Evolutionary conservation across 1,284 basidiomycete genomes (phyloP).

Genomic region (Melanopsichium pennsylvanicum): DNA sequence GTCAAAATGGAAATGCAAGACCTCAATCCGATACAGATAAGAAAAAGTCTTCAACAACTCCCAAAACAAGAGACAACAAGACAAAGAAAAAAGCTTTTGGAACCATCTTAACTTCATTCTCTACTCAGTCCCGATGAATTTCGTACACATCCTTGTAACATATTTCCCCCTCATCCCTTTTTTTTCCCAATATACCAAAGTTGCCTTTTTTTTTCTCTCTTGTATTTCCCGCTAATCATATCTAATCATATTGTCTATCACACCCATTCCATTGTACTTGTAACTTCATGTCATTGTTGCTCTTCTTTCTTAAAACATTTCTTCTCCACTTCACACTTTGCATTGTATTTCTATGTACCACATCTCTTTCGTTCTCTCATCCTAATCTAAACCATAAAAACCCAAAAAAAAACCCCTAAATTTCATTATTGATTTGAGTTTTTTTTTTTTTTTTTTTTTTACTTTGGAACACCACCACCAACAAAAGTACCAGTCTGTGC

Average conservation of each 20-base stretch:
- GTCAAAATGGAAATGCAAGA: conserved; percentile 36
- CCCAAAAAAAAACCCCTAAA: background rate
- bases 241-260: too few relatives aligned
- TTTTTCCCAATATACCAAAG: too few relatives aligned
- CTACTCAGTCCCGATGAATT: too few relatives aligned
- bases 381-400: background rate
- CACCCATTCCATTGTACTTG: background rate
- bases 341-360: conserved; percentile 39
- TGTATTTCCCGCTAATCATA: too few relatives aligned
- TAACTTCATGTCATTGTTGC: background rate
- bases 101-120: background rate
- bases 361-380: background rate
- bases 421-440: background rate
- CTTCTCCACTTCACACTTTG: conserved; percentile 2
- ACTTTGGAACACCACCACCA: too few relatives aligned
- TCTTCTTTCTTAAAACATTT: background rate
- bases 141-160: too few relatives aligned
- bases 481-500: conserved; percentile 1
- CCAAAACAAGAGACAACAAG: background rate
- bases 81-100: too few relatives aligned
- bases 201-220: too few relatives aligned
- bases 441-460: conserved; percentile 4
- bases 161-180: too few relatives aligned
- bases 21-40: conserved; percentile 6
- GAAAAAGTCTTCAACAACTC: too few relatives aligned